Base-by-base conservation (phyloP, 768 basidiomycete species). In the Strobilomyces echinocephalus region DNA sequence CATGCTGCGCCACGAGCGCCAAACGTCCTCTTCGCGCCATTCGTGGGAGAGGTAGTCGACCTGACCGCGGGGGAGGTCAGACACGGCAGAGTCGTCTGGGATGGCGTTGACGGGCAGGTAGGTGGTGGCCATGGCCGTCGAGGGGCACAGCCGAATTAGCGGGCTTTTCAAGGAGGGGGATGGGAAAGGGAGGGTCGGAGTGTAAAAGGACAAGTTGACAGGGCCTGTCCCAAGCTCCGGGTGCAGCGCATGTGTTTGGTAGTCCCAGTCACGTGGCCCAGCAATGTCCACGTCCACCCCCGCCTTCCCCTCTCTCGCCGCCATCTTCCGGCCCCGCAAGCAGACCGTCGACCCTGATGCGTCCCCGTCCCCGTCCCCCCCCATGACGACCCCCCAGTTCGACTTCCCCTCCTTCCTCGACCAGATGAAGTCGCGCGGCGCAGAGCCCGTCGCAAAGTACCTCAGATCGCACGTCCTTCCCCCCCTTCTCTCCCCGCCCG, bases 31-130 rank as follows among this genome's bases (percentile, higher is more conserved):
- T 71, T 99, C 95, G 60, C 85, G 79, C 95, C 95, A 99, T 50
- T 97, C 82, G 70, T 98, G 94, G 38, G 90, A 94, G 61, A 99
- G 87, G 72, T 99, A 99, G 80, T 99, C 95, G 65, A 99, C 95
- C 76, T 95, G 95, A 48, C 88, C 91, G 38, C 84, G 83, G 24
- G 95, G 90, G 14, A 88, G 80, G 45, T 89, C 88, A n/a, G 85
- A 83, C 51, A 97, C 75, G 46, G 85, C 79, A 3, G 84, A 82
- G 74, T 91, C 90, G 74, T 92, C 90, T 8, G 86, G 82, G 21
- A 79, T 67, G 34, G 76, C 68, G 61, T 78, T 83, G 46, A 84
- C 80, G 15, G 86, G 24, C 24, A 24, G 24, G 24, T 2, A 84
- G 49, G 82, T 78, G 49, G 82, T 78, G 50, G 87, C 35, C 35